These are phyloP conservation scores for Wallacemonas sp. DNA, from an alignment of 208 protist species.

Conservation along the genomic window DNA sequence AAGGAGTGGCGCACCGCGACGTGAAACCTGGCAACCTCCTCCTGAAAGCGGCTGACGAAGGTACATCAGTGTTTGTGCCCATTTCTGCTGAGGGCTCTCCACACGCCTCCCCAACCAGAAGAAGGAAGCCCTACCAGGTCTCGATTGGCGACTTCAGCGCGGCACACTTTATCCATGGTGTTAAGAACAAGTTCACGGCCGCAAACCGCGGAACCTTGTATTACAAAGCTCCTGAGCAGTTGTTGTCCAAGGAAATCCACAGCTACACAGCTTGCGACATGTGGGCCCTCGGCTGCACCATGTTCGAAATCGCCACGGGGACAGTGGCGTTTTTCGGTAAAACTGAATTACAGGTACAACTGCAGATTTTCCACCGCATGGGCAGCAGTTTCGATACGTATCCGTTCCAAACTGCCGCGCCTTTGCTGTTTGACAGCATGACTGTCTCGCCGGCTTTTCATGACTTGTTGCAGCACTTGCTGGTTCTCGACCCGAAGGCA, in stretches of 20 bases:
- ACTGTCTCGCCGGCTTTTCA: constrained; percentile 27
- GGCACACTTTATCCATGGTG: constrained; percentile 40
- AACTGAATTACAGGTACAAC: constrained; percentile 64
- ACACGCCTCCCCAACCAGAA: constrained; percentile 7
- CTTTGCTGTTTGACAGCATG: constrained; percentile 44
- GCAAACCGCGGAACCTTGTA: constrained; percentile 63
- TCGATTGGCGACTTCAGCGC: constrained; percentile 76
- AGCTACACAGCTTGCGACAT: constrained; percentile 62
- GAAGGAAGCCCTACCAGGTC: constrained; percentile 10
- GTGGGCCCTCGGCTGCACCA: constrained; percentile 77
- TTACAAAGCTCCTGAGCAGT: constrained; percentile 81
- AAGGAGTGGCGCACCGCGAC: constrained; percentile 67
- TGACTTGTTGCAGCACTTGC: constrained; percentile 47
- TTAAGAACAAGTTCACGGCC: constrained; percentile 11
- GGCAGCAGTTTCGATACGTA: constrained; percentile 56
- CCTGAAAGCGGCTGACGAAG: constrained; percentile 27
- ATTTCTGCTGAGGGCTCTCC: background rate
- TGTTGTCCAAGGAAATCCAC: constrained; percentile 37
- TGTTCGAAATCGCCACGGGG: constrained; percentile 70
- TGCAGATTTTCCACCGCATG: constrained; percentile 51
- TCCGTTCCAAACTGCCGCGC: constrained; percentile 21
- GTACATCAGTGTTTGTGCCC: background rate
- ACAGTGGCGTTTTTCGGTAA: constrained; percentile 40
- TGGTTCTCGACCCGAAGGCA: constrained; percentile 51
- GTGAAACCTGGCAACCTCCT: constrained; percentile 87